Evolutionary conservation across 2,329 filamentous ascomycete species (phyloP).

Genomic region (Tolypocladium guangdongense): DNA sequence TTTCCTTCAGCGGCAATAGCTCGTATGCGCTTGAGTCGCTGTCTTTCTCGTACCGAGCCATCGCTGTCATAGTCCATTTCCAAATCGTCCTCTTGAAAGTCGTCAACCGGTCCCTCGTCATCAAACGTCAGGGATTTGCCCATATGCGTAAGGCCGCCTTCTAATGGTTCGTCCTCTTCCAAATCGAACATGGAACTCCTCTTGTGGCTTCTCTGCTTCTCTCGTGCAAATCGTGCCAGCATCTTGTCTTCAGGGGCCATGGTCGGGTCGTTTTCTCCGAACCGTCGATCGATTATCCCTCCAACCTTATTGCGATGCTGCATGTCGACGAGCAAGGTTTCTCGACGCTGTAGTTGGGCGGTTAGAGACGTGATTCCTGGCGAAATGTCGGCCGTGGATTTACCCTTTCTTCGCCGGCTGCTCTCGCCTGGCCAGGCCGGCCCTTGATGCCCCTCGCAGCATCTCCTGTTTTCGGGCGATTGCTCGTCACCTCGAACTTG

Average conservation of each 20-base stretch:
- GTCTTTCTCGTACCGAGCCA: conserved; percentile 40
- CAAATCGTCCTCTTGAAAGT: conserved; percentile 71
- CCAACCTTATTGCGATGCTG: conserved; percentile 83
- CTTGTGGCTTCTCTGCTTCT: conserved; percentile 71
- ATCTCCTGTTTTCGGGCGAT: conserved; percentile 40
- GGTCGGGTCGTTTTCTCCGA: conserved; percentile 88
- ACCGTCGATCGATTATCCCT: conserved; percentile 83
- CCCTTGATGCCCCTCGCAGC: conserved; percentile 52
- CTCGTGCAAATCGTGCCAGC: conserved; percentile 78
- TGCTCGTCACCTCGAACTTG: conserved; percentile 77
- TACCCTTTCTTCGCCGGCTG: conserved; percentile 75
- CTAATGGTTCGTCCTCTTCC: conserved; percentile 56
- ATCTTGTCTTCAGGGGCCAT: conserved; percentile 93
- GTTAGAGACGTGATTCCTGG: conserved; percentile 5
- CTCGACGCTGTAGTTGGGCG: conserved; percentile 45
- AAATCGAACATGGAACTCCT: conserved; percentile 79
- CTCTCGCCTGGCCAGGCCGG: conserved; percentile 75
- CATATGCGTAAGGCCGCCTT: conserved; percentile 64
- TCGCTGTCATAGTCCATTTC: conserved; percentile 48
- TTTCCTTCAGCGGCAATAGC: conserved; percentile 30
- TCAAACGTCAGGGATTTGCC: conserved; percentile 64
- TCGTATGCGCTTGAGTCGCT: conserved; percentile 46
- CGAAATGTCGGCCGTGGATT: conserved; percentile 11
- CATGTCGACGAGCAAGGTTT: conserved; percentile 83
- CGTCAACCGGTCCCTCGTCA: conserved; percentile 45